Base-by-base conservation (phyloP, 2,329 filamentous ascomycete genomes). In the Aspergillus quadrilineatus region DNA sequence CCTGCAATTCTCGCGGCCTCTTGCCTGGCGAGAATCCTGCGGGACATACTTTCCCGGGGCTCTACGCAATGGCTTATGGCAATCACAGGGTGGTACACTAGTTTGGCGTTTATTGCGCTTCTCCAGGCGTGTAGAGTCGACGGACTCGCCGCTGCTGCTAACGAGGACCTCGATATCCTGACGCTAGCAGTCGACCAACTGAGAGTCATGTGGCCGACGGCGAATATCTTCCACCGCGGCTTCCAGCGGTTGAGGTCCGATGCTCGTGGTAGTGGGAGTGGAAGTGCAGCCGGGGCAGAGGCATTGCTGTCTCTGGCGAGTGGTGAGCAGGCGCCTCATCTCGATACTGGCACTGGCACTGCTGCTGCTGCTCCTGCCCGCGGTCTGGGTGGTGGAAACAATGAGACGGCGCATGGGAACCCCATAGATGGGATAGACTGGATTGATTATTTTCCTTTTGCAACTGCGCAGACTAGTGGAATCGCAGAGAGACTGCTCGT, bases 31-130 rank as follows among this genome's bases (percentile, higher is more conserved):
- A 67, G 73, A 5, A 74, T 76, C 30, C 64, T 78, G 6, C 60
- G 71, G 32, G 75, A 78, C 36, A 69, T 75, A 2, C 56, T 79
- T 0, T 68, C 69, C 1, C 68, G 76, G 0, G 76, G 76, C 0
- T 68, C 73, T 30, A 69, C 71, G 0, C 63, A 75, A 0, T 79
- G 77, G 43, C 67, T 79, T 1, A 76, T 75, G 69, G 74, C 73
- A 1, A 77, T 78, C 7, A 73, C 73, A 0, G 75, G 74, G 37
- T 79, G 76, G 76, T 76, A 79, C 46, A 66, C 68, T n/a, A 72
- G 72, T 0, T 75, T 73, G 1, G 75, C 76, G 0, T 74, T 78
- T 26, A 70, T 78, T 12, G 72, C 76, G 0, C 61, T 79, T 0
- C 57, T 78, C 0, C 74, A 78, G 44, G 75, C 74, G 1, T 65